Evolutionary conservation across 2,329 filamentous ascomycete species (phyloP).

Genomic region (Raffaelea ambrosiae): DNA sequence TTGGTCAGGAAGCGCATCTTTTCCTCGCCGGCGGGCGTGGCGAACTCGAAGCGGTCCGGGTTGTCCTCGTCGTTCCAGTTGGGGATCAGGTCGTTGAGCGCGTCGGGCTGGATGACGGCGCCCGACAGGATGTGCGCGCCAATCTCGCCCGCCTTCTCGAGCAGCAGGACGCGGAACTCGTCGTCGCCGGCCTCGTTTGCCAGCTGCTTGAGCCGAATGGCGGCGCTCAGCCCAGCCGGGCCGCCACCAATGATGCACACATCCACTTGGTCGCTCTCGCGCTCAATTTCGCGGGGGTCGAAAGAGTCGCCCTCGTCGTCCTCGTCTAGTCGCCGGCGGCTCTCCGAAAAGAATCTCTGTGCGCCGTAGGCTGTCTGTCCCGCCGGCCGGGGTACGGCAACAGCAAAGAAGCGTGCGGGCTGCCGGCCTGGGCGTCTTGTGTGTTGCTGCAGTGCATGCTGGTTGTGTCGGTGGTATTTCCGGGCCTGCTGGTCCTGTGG

Average conservation of each 20-base stretch:
- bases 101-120: constrained; percentile 84
- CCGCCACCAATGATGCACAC: constrained; percentile 95
- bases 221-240: constrained; percentile 86
- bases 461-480: background rate
- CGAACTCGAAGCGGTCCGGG: constrained; percentile 76
- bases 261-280: constrained; percentile 89
- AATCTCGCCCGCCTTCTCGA: constrained; percentile 93
- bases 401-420: no score
- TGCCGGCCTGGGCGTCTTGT: no score
- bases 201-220: constrained; percentile 90
- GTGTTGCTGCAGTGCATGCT: background rate
- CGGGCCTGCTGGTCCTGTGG: background rate
- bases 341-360: constrained; percentile 17
- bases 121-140: constrained; percentile 94
- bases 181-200: constrained; percentile 93
- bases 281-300: constrained; percentile 62
- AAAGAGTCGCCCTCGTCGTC: constrained; percentile 44
- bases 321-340: constrained; percentile 13
- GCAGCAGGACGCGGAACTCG: constrained; percentile 82
- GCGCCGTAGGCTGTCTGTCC: no score
- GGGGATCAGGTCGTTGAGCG: constrained; percentile 82
- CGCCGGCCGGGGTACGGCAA: background rate
- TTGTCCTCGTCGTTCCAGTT: constrained; percentile 91
- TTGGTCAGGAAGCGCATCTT: constrained; percentile 93
- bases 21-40: constrained; percentile 74